Evolutionary conservation across 768 basidiomycete genomes (phyloP).

Genomic region (Astraeus odoratus): DNA sequence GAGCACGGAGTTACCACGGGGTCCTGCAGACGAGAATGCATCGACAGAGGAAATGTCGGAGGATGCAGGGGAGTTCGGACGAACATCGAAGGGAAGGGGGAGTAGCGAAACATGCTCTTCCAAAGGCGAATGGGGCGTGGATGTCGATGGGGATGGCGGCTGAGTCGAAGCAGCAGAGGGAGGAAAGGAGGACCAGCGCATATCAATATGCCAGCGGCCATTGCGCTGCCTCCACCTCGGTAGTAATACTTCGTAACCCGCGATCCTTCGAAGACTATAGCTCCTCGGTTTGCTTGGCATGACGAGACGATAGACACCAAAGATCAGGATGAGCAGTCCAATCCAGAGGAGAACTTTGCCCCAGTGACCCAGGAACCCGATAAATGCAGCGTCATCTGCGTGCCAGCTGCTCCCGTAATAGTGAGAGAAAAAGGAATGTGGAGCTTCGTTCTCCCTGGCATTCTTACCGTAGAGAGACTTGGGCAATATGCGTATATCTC

Average conservation of each 20-base stretch:
- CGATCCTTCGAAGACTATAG: slow-evolving; percentile 51
- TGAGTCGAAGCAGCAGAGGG: slow-evolving; percentile 34
- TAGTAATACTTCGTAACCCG: slow-evolving; percentile 72
- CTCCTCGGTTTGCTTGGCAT: slow-evolving; percentile 56
- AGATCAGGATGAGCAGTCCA: slow-evolving; percentile 63
- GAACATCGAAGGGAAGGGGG: slow-evolving; percentile 56
- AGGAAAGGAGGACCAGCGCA: slow-evolving; percentile 48
- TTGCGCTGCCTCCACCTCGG: slow-evolving; percentile 67
- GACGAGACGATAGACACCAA: slow-evolving; percentile 54
- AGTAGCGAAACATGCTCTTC: slow-evolving; percentile 48
- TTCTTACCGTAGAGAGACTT: slow-evolving; percentile 98
- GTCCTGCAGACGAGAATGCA: slow-evolving; percentile 31
- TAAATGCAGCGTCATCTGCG: slow-evolving; percentile 96
- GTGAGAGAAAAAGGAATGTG: slow-evolving; percentile 93
- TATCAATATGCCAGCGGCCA: slow-evolving; percentile 68
- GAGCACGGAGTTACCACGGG: slow-evolving; percentile 35
- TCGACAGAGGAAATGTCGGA: slow-evolving; percentile 41
- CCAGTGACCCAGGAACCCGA: slow-evolving; percentile 84
- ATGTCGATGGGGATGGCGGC: slow-evolving; percentile 41
- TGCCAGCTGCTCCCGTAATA: slow-evolving; percentile 99
- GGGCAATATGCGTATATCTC: slow-evolving; percentile 86
- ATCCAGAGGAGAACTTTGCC: slow-evolving; percentile 87
- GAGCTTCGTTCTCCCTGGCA: slow-evolving; percentile 72
- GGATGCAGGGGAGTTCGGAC: slow-evolving; percentile 48
- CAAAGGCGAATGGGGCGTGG: slow-evolving; percentile 40